Conservation (phyloP, 2,329 filamentous ascomycete species). For the Pseudonectria buxi region DNA sequence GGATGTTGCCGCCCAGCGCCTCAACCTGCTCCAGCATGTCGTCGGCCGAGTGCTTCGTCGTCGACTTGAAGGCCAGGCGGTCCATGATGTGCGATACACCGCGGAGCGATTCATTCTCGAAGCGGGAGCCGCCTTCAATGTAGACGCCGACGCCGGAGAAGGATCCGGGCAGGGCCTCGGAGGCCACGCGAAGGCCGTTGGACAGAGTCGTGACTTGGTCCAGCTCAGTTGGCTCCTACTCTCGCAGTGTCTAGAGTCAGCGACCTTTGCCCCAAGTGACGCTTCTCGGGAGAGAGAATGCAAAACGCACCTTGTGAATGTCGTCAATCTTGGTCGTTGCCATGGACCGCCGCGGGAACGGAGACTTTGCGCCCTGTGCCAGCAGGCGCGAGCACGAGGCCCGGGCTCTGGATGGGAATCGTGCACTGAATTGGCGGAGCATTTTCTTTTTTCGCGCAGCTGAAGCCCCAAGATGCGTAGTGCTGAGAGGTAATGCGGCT, state of each 20-base stretch:
- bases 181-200: slow-evolving; percentile 91
- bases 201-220: slow-evolving; percentile 81
- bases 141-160: slow-evolving; percentile 96
- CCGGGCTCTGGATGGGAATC: slow-evolving; percentile 23
- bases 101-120: slow-evolving; percentile 76
- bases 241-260: slow-evolving; percentile 1
- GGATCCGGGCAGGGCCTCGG: slow-evolving; percentile 86
- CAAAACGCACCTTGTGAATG: slow-evolving; percentile 28
- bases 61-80: slow-evolving; percentile 88
- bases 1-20: slow-evolving; percentile 86
- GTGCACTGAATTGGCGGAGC: slow-evolving; percentile 30
- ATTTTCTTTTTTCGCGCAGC: slow-evolving; percentile 17
- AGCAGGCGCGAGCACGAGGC: slow-evolving; percentile 19
- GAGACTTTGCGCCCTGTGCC: slow-evolving; percentile 15
- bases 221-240: slow-evolving; percentile 74
- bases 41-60: slow-evolving; percentile 64
- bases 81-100: slow-evolving; percentile 97
- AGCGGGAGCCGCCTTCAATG: slow-evolving; percentile 89
- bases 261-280: no score
- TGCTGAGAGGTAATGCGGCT: slow-evolving; percentile 6
- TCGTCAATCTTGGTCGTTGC: slow-evolving; percentile 30
- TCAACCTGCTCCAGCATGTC: slow-evolving; percentile 85
- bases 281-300: no score
- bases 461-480: slow-evolving; percentile 2
- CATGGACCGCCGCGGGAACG: slow-evolving; percentile 21